A percentile compares a stretch with the other conserved stretches of the same genome.
These are phyloP conservation scores for Exophiala sp. DNA, from an alignment of 2,329 filamentous ascomycete species.

Conservation along the genomic window DNA sequence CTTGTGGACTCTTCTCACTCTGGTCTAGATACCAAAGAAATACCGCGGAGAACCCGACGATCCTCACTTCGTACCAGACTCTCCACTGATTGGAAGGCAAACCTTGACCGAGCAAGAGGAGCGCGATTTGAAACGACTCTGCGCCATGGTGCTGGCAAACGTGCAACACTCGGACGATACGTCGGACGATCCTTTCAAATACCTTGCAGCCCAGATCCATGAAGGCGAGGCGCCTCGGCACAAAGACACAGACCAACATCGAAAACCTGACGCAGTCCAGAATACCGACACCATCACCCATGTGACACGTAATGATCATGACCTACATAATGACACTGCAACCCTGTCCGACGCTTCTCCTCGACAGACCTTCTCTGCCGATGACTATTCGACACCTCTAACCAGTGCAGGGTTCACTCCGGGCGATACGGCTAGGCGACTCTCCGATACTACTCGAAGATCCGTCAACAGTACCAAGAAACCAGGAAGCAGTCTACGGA, in stretches of 20 bases:
- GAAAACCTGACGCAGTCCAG: constrained; percentile 15
- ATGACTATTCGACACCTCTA: constrained; percentile 26
- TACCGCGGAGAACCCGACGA: constrained; percentile 36
- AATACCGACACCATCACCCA: constrained; percentile 1
- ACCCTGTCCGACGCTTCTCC: constrained; percentile 25
- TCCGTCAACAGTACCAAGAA: constrained; percentile 18
- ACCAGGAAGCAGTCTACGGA: constrained; percentile 22
- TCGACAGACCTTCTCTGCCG: constrained; percentile 19
- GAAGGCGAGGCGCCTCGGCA: constrained; percentile 28
- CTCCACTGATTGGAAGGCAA: constrained; percentile 36
- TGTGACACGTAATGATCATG: constrained; percentile 21
- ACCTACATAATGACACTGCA: constrained; percentile 17
- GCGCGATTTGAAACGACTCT: constrained; percentile 35
- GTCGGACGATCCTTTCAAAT: constrained; percentile 27
- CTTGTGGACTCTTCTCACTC: neutral
- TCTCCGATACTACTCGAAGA: constrained; percentile 26
- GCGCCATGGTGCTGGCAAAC: constrained; percentile 28
- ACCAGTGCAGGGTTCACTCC: constrained; percentile 29
- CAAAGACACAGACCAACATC: constrained; percentile 27
- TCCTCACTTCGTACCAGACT: constrained; percentile 31
- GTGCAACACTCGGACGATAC: constrained; percentile 29
- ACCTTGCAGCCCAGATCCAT: constrained; percentile 33
- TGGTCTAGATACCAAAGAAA: constrained; percentile 29
- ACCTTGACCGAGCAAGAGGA: constrained; percentile 34
- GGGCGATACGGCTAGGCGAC: constrained; percentile 21